A percentile compares a stretch with the other conserved stretches of the same genome.
Evolutionary conservation across 768 basidiomycete genomes (phyloP).

Genomic region (Pleurotus tuber-regium): DNA sequence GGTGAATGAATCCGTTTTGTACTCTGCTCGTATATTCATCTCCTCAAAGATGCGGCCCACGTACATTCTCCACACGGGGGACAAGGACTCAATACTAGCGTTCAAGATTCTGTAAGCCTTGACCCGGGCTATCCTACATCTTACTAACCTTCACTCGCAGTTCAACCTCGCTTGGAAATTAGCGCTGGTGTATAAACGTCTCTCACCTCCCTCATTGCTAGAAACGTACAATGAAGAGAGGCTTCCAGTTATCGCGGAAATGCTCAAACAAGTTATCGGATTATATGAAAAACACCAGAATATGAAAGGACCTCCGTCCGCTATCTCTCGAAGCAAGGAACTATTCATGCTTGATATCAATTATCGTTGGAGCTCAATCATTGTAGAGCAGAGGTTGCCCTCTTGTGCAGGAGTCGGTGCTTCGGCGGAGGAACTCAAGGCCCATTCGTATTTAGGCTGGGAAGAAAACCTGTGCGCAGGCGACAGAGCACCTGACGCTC

Average conservation of each 20-base stretch:
- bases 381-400: constrained; percentile 16
- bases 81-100: constrained; percentile 21
- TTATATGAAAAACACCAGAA: constrained; percentile 13
- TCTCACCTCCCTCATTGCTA: constrained; percentile 16
- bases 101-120: constrained; percentile 23
- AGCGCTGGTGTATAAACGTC: constrained; percentile 19
- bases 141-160: constrained; percentile 2
- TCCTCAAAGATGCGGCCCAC: constrained; percentile 18
- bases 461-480: constrained; percentile 12
- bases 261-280: constrained; percentile 19
- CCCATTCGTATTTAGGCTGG: neutral
- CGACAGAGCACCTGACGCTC: constrained; percentile 21
- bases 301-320: neutral
- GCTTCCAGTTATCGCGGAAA: constrained; percentile 24
- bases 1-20: constrained; percentile 11
- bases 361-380: constrained; percentile 23
- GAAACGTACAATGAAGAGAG: constrained; percentile 24
- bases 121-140: too few relatives aligned
- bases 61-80: constrained; percentile 19
- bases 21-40: neutral
- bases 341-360: constrained; percentile 22
- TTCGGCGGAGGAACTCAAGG: neutral
- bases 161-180: constrained; percentile 26
- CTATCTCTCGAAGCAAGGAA: neutral
- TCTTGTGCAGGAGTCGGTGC: constrained; percentile 6